phyloP scores from a whole-genome alignment of 257 asterid genomes.

The Primulina tabacum region DNA sequence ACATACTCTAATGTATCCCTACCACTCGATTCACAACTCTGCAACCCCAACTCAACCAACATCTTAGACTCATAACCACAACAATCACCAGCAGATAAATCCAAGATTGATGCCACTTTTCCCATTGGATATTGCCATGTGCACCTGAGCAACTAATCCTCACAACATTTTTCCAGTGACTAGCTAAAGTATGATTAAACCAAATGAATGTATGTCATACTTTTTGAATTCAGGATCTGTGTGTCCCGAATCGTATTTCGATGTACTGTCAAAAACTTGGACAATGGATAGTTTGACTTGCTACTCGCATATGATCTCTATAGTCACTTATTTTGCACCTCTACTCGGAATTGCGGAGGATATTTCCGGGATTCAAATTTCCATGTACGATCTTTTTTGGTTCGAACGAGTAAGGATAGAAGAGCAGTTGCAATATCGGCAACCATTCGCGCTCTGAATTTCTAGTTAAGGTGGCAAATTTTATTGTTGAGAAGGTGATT shows the following conservation, averaged over 20 bases:
- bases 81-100: conserved; percentile 83
- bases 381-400: conserved; percentile 59
- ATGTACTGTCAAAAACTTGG: conserved; percentile 56
- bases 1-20: conserved; percentile 53
- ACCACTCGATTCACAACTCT: conserved; percentile 60
- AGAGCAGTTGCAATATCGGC: conserved; percentile 67
- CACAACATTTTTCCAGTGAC: conserved; percentile 58
- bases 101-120: conserved; percentile 46
- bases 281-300: conserved; percentile 50
- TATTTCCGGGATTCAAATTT: conserved; percentile 63
- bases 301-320: conserved; percentile 48
- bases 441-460: conserved; percentile 51
- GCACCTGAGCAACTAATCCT: conserved; percentile 47
- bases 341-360: conserved; percentile 53
- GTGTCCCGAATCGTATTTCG: conserved; percentile 46
- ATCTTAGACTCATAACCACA: conserved; percentile 56
- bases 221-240: conserved; percentile 68
- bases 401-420: conserved; percentile 42
- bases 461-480: conserved; percentile 59
- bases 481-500: conserved; percentile 42
- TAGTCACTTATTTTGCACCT: conserved; percentile 65
- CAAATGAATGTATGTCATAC: conserved; percentile 75
- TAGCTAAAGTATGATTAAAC: conserved; percentile 65
- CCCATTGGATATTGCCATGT: conserved; percentile 41
- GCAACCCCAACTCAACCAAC: conserved; percentile 69